Evolutionary conservation across 441 rosid species (phyloP).

Genomic region (Isatis lusitanica): DNA sequence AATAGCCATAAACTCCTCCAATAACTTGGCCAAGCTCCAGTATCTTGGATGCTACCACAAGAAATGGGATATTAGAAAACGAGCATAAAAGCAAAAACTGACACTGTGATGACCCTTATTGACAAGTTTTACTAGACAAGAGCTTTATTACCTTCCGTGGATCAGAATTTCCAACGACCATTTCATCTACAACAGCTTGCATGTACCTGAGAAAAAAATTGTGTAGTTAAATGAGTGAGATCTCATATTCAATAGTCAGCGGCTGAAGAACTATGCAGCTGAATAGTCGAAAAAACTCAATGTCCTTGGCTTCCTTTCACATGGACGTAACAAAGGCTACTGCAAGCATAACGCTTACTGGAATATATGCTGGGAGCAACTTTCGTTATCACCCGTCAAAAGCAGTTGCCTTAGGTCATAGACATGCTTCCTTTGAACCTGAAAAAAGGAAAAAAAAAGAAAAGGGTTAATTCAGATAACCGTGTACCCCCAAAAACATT

Average conservation of each 20-base stretch:
- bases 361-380: slow-evolving; percentile 81
- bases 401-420: slow-evolving; percentile 86
- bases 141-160: slow-evolving; percentile 59
- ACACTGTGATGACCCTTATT: not conserved
- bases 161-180: slow-evolving; percentile 65
- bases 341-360: slow-evolving; percentile 52
- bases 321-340: slow-evolving; percentile 7
- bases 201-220: slow-evolving; percentile 61
- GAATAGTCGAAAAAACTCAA: not conserved
- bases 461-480: slow-evolving; percentile 18
- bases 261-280: not conserved
- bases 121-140: slow-evolving; percentile 7
- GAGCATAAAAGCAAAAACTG: slow-evolving; percentile 6
- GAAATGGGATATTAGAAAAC: slow-evolving; percentile 36
- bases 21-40: slow-evolving; percentile 76
- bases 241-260: not conserved
- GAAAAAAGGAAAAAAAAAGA: not conserved
- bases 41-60: slow-evolving; percentile 70
- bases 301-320: not conserved
- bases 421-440: slow-evolving; percentile 99
- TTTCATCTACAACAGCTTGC: slow-evolving; percentile 97
- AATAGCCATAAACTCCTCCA: slow-evolving; percentile 59
- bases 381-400: slow-evolving; percentile 77
- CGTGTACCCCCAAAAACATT: not conserved
- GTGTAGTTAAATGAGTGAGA: not conserved